Percentiles rank a stretch among this genome's conserved stretches.
phyloP scores from a whole-genome alignment of 805 yeast species.

The Monosporozyma servazzii region DNA sequence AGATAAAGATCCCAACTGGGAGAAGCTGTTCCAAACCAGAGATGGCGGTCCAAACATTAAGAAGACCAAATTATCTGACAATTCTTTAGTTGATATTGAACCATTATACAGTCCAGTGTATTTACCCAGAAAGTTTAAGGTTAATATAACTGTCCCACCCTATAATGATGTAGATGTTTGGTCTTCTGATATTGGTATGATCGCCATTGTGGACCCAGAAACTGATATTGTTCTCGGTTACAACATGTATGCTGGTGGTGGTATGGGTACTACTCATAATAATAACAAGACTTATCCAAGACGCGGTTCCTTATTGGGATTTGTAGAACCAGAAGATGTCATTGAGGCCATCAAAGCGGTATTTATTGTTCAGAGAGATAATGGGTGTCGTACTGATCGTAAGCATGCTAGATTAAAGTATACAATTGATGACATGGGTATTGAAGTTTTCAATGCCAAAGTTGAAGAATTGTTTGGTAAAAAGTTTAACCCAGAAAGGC shows the following conservation, averaged over 20 bases:
- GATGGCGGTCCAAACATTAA: constrained; percentile 70
- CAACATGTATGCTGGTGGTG: constrained; percentile 92
- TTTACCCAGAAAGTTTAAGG: constrained; percentile 91
- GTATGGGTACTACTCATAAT: constrained; percentile 98
- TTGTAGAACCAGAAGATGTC: constrained; percentile 54
- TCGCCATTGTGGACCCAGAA: constrained; percentile 67
- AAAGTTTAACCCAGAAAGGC: constrained; percentile 58
- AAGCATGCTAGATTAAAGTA: constrained; percentile 97
- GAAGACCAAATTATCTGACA: constrained; percentile 79
- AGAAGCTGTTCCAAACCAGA: constrained; percentile 54
- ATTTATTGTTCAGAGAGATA: constrained; percentile 88
- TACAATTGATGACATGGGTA: constrained; percentile 90
- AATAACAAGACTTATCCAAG: constrained; percentile 95
- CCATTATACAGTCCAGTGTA: constrained; percentile 83
- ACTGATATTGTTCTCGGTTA: constrained; percentile 62
- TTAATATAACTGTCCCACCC: constrained; percentile 92
- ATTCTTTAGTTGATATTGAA: constrained; percentile 71
- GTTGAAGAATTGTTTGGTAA: constrained; percentile 80
- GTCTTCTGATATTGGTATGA: constrained; percentile 88
- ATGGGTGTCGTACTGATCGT: constrained; percentile 92
- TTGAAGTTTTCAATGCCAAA: constrained; percentile 65
- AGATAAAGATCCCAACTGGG: constrained; percentile 56
- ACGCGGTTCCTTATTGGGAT: constrained; percentile 84
- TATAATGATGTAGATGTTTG: constrained; percentile 94
- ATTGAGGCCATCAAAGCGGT: constrained; percentile 79